These are phyloP conservation scores for Mangifera indica DNA, from an alignment of 345 rosid species.

Conservation along the genomic window DNA sequence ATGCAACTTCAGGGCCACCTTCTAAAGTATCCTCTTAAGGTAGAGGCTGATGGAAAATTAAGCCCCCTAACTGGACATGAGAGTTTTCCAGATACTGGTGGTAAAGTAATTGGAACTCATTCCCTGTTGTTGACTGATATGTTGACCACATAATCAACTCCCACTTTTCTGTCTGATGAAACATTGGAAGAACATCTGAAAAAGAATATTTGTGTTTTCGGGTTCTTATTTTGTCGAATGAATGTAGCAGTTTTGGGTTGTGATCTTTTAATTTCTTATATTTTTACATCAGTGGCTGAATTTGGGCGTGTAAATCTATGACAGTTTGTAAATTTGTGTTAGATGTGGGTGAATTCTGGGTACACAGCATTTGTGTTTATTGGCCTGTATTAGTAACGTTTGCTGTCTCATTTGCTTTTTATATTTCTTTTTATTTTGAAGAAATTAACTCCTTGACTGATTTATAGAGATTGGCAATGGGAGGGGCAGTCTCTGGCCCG, in stretches of 20 bases:
- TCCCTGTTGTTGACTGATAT: conserved; percentile 55
- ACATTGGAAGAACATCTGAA: neutral
- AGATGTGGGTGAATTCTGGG: neutral
- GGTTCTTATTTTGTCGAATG: neutral
- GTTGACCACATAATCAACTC: conserved; percentile 55
- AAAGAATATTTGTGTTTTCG: too few relatives aligned
- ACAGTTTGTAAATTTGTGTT: neutral
- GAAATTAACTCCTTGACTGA: too few relatives aligned
- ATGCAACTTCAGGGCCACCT: conserved; percentile 71
- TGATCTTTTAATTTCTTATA: neutral
- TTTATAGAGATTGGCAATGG: too few relatives aligned
- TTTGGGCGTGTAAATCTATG: neutral
- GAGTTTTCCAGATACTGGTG: conserved; percentile 86
- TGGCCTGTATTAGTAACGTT: too few relatives aligned
- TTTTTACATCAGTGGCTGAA: neutral
- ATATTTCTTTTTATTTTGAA: too few relatives aligned
- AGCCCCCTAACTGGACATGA: conserved; percentile 57
- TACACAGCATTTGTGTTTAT: too few relatives aligned
- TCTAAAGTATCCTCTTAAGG: conserved; percentile 68
- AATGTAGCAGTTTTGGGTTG: neutral
- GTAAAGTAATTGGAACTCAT: conserved; percentile 66
- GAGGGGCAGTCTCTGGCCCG: too few relatives aligned
- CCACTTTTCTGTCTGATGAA: neutral
- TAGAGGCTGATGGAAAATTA: conserved; percentile 59
- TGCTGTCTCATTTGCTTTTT: too few relatives aligned